These are phyloP conservation scores for Amoebophrya sp. DNA, from an alignment of 169 alveolate genomes.

Conservation along the genomic window DNA sequence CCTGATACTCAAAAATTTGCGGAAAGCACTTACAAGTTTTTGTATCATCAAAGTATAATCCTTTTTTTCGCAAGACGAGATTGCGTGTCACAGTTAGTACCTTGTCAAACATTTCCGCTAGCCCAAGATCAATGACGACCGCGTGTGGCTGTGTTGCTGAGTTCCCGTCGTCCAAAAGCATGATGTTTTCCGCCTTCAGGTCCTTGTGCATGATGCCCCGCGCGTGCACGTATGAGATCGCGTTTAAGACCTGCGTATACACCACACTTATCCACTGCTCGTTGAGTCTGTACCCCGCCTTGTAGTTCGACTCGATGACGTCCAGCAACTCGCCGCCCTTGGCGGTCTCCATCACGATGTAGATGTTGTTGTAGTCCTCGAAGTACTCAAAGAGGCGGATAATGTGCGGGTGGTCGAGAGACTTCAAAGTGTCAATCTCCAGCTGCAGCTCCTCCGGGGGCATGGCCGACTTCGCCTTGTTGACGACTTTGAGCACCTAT, in stretches of 20 bases:
- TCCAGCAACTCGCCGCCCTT: conserved; percentile 68
- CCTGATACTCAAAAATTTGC: too few species aligned
- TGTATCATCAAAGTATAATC: too few species aligned
- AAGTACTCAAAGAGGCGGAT: conserved; percentile 57
- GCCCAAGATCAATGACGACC: conserved; percentile 28
- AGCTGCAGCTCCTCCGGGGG: conserved; percentile 25
- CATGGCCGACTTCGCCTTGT: conserved; percentile 12
- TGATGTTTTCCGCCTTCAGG: conserved; percentile 26
- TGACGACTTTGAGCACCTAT: conserved; percentile 21
- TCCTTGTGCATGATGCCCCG: conserved; percentile 32
- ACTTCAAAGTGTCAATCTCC: conserved; percentile 34
- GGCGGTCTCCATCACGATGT: conserved; percentile 62
- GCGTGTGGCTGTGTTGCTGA: conserved; percentile 16
- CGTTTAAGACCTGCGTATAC: conserved; percentile 19
- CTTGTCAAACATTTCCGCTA: conserved; percentile 23
- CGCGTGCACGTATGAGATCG: neutral
- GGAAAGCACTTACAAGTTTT: too few species aligned
- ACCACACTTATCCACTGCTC: neutral
- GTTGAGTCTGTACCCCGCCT: neutral
- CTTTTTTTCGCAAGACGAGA: too few species aligned
- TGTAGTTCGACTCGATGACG: neutral
- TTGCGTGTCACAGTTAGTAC: too few species aligned
- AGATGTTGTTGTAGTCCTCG: conserved; percentile 58
- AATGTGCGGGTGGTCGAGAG: conserved; percentile 63
- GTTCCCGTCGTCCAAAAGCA: conserved; percentile 10